phyloP scores from a whole-genome alignment of 2,329 filamentous ascomycete genomes.

The Nigrospora sphaerica region DNA sequence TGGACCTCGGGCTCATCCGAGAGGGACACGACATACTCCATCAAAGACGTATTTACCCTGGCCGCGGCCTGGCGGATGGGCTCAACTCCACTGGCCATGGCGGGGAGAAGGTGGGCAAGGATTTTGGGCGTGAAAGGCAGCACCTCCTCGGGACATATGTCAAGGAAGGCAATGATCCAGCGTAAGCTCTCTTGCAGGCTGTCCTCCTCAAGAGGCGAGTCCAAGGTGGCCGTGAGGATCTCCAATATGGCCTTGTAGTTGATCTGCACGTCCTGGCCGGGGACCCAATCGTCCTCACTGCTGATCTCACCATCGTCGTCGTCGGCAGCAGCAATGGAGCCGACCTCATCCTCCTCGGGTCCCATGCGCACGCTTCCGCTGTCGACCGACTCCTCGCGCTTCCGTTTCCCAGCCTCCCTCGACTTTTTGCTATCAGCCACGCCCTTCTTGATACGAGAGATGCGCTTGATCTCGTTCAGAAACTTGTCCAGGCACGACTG shows the following conservation, averaged over 20 bases:
- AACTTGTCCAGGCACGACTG: constrained; percentile 86
- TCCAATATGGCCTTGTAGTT: constrained; percentile 88
- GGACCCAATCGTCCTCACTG: constrained; percentile 90
- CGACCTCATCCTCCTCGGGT: constrained; percentile 55
- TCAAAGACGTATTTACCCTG: constrained; percentile 81
- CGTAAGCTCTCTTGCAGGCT: constrained; percentile 83
- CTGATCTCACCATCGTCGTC: constrained; percentile 50
- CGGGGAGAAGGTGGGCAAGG: constrained; percentile 83
- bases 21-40: constrained; percentile 89
- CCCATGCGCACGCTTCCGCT: constrained; percentile 52
- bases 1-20: constrained; percentile 58
- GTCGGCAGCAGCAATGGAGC: constrained; percentile 46
- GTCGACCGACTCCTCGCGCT: constrained; percentile 63
- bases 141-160: constrained; percentile 95
- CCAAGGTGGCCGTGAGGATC: constrained; percentile 83
- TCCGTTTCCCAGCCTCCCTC: constrained; percentile 58
- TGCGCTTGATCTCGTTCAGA: constrained; percentile 87
- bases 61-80: constrained; percentile 82
- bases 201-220: constrained; percentile 81
- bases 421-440: constrained; percentile 79
- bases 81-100: constrained; percentile 87
- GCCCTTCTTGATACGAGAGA: constrained; percentile 85
- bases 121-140: constrained; percentile 90
- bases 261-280: constrained; percentile 92
- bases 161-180: constrained; percentile 95